Percentiles rank a stretch among this genome's conserved stretches.
Conservation (phyloP, 2,329 filamentous ascomycete species). For the Dichotomopilus funicola region DNA sequence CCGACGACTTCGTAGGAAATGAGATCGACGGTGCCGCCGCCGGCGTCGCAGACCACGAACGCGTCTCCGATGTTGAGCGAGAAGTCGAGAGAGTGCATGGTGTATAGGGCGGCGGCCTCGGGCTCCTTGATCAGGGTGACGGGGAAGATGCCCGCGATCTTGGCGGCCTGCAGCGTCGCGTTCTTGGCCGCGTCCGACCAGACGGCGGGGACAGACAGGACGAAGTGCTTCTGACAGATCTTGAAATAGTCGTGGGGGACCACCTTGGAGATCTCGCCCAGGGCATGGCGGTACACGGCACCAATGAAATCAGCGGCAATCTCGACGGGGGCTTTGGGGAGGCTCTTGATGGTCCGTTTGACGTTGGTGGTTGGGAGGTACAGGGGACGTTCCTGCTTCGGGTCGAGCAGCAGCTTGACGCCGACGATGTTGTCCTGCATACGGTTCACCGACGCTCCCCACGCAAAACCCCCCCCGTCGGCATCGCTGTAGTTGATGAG, state of each 20-base stretch:
- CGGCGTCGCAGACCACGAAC: not conserved
- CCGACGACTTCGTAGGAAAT: not conserved
- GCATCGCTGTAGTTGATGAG: not conserved
- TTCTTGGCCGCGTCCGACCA: not conserved
- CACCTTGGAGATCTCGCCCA: not conserved
- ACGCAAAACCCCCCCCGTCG: not conserved
- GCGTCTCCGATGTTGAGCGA: not conserved
- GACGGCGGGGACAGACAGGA: not conserved
- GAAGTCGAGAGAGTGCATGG: not conserved
- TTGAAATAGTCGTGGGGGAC: not conserved
- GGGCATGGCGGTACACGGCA: not conserved
- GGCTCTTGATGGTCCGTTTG: conserved; percentile 1
- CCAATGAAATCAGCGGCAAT: not conserved
- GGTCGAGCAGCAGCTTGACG: not conserved
- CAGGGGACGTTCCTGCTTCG: not conserved
- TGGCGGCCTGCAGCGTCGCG: not conserved
- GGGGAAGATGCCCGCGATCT: not conserved
- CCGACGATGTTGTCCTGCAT: not conserved
- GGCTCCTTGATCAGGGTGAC: not conserved
- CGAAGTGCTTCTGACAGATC: conserved; percentile 1
- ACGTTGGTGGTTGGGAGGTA: not conserved
- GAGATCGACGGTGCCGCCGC: not conserved
- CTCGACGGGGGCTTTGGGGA: not conserved
- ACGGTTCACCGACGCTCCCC: not conserved
- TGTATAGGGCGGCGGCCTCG: not conserved